These are phyloP conservation scores for Pisolithus albus DNA, from an alignment of 768 basidiomycete species.

Conservation along the genomic window DNA sequence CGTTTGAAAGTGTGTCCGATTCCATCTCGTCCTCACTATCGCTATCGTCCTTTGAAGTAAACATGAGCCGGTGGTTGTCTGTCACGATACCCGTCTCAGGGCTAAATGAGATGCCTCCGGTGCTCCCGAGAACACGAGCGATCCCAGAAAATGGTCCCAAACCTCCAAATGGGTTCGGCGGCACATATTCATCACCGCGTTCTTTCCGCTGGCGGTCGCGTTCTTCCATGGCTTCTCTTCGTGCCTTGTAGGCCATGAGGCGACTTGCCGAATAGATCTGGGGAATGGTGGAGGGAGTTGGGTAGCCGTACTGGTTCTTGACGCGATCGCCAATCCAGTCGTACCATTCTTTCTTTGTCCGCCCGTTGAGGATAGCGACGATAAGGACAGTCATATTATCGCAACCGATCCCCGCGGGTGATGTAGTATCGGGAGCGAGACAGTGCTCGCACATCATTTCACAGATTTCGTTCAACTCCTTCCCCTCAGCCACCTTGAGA, in stretches of 20 bases:
- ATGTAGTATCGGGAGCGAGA: conserved; percentile 87
- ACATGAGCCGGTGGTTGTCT: conserved; percentile 52
- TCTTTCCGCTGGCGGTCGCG: conserved; percentile 35
- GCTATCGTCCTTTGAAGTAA: conserved; percentile 55
- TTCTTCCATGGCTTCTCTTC: conserved; percentile 51
- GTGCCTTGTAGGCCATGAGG: conserved; percentile 54
- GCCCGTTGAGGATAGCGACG: conserved; percentile 79
- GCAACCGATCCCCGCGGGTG: conserved; percentile 89
- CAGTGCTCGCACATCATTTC: conserved; percentile 90
- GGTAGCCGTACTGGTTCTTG: conserved; percentile 64
- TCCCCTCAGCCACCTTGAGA: conserved; percentile 71
- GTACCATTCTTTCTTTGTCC: conserved; percentile 90
- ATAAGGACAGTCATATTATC: conserved; percentile 99
- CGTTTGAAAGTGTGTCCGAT: conserved; percentile 17
- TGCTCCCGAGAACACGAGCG: conserved; percentile 49
- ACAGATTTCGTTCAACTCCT: conserved; percentile 73
- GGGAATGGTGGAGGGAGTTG: conserved; percentile 69
- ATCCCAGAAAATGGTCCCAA: conserved; percentile 38
- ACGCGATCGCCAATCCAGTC: conserved; percentile 82
- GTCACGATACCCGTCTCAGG: conserved; percentile 47
- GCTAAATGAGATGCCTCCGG: conserved; percentile 60
- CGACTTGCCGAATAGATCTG: conserved; percentile 68
- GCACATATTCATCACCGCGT: conserved; percentile 28
- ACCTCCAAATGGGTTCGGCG: conserved; percentile 27
- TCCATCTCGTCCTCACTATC: conserved; percentile 48